phyloP scores from a whole-genome alignment of 441 rosid genomes.

The Melastoma candidum region DNA sequence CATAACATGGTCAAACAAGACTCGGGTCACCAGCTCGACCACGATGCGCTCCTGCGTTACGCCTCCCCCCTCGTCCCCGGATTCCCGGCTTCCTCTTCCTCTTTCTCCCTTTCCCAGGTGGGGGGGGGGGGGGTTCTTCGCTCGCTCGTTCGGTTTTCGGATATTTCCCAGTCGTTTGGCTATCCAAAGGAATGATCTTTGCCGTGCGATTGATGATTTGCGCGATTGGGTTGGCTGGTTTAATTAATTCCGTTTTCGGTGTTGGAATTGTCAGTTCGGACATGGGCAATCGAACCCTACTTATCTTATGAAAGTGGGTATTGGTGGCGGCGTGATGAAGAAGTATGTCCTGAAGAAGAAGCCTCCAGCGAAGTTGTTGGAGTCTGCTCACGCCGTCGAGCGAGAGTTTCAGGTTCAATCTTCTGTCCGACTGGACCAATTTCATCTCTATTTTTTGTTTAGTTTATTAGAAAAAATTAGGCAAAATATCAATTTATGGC shows the following conservation, averaged over 20 bases:
- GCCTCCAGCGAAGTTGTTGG: slow-evolving; percentile 71
- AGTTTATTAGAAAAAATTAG: not conserved
- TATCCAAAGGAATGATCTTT: not conserved
- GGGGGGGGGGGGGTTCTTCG: not conserved
- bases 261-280: slow-evolving; percentile 42
- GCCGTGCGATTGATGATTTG: not conserved
- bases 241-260: not conserved
- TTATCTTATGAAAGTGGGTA: slow-evolving; percentile 53
- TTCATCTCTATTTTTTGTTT: not conserved
- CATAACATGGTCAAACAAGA: slow-evolving; percentile 28
- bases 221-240: not conserved
- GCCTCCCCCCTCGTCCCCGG: slow-evolving; percentile 48
- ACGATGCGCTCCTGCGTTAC: slow-evolving; percentile 50
- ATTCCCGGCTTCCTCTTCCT: slow-evolving; percentile 48
- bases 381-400: slow-evolving; percentile 90
- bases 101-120: slow-evolving; percentile 58
- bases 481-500: too few species aligned
- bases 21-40: slow-evolving; percentile 48
- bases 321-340: slow-evolving; percentile 31
- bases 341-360: slow-evolving; percentile 90
- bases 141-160: not conserved
- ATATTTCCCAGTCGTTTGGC: not conserved
- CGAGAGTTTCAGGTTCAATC: slow-evolving; percentile 71
- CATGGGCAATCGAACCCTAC: slow-evolving; percentile 98
- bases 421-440: not conserved